Percentiles rank a stretch among this genome's conserved stretches.
Evolutionary conservation across 2,329 filamentous ascomycete species (phyloP).

Genomic region (Arthroderma uncinatum): DNA sequence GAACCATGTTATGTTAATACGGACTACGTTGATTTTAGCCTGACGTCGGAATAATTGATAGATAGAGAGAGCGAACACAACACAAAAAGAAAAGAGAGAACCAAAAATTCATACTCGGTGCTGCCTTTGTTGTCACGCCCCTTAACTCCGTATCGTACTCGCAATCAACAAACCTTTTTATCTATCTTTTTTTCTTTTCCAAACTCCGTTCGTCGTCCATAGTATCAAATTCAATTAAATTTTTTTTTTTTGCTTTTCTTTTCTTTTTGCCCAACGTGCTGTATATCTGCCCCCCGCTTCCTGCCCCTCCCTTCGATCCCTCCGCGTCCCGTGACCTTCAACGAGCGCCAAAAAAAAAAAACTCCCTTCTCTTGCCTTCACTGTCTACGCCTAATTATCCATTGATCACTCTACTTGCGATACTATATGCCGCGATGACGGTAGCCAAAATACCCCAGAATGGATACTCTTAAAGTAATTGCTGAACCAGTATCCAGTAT

Average conservation of each 20-base stretch:
- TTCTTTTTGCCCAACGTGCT: background rate
- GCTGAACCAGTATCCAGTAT: background rate
- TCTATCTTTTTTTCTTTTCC: background rate
- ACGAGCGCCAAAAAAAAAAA: too few relatives aligned
- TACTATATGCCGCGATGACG: background rate
- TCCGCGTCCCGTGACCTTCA: background rate
- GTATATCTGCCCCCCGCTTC: background rate
- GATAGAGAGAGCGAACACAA: constrained; percentile 5
- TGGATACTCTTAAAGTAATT: background rate
- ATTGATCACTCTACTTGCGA: background rate
- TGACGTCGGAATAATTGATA: constrained; percentile 7
- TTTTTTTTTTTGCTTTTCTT: background rate
- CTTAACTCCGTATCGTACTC: constrained; percentile 4
- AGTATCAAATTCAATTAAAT: constrained; percentile 7
- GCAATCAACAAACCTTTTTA: background rate
- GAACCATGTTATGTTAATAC: constrained; percentile 4
- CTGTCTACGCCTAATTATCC: background rate
- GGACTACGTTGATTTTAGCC: constrained; percentile 7
- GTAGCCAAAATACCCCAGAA: background rate
- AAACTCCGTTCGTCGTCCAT: background rate
- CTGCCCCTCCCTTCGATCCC: background rate
- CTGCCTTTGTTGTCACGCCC: background rate
- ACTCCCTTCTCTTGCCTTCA: background rate
- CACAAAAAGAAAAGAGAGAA: background rate
- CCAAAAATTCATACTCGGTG: background rate